Base-by-base conservation (phyloP, 805 yeast genomes). In the Yarrowia divulgata region DNA sequence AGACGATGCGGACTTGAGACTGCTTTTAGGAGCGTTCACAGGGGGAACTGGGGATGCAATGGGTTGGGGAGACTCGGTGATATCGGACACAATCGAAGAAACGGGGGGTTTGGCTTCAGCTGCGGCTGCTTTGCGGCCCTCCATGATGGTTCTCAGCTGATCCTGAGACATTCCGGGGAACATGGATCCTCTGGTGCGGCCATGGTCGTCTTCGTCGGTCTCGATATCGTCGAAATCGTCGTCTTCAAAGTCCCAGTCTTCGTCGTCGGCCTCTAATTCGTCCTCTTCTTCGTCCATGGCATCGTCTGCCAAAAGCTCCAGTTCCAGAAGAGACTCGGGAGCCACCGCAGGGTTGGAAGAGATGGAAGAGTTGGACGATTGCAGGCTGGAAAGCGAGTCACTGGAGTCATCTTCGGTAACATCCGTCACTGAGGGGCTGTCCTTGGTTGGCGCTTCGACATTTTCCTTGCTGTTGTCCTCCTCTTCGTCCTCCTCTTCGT, bases 241-340 rank as follows among this genome's bases (percentile, higher is more conserved):
- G 12, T 50, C 60, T 18, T 66, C 69, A 66, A 52, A 66, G 43
- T 66, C 69, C 60, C 60, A 52, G 29, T 66, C 69, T 14, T 40
- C 62, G 34, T 60, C 66, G 5, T 48, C 45, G 35, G 45, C 63
- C 8, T 12, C 63, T 12, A 57, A n/a, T 0, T 52, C 69, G 34
- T 66, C 69, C 8, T 66, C 69, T 19, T 66, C 69, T 18, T 52
- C 69, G 34, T 66, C 62, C 42, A 43, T 40, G n/a, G 57, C 49
- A 13, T 42, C 60, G 52, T 66, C 69, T 13, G 69, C 69, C 1
- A 66, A 32, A 0, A 66, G 52, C 18, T 66, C 69, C 8, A 66
- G 52, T 19, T 50, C 69, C 2, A 66, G 42, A 3, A 66, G 50
- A 13, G 40, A 32, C 8, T 66, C 69, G 7, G 69, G 40, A 14